phyloP scores from a whole-genome alignment of 805 yeast genomes.

The Isabelozyma rhagii region DNA sequence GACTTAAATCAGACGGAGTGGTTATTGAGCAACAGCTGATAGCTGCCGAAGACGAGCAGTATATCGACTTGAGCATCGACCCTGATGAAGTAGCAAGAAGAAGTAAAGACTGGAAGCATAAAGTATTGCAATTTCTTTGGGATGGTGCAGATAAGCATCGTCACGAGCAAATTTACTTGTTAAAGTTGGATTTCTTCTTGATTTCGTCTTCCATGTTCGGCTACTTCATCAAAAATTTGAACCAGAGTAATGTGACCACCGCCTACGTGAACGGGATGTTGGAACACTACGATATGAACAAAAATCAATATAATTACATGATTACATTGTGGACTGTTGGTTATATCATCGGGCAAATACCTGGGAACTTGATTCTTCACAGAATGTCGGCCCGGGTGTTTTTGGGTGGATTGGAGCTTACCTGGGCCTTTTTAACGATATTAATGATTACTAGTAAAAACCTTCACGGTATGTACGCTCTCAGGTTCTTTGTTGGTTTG shows the following conservation, averaged over 20 bases:
- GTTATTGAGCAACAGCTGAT: not conserved
- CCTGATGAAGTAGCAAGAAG: constrained; percentile 18
- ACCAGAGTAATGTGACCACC: constrained; percentile 33
- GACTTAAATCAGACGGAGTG: not conserved
- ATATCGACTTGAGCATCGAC: constrained; percentile 17
- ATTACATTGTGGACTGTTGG: constrained; percentile 42
- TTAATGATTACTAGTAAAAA: constrained; percentile 26
- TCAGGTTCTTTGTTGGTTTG: constrained; percentile 20
- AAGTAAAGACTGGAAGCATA: constrained; percentile 2
- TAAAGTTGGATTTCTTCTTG: constrained; percentile 55
- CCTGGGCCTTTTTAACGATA: constrained; percentile 44
- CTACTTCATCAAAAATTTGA: constrained; percentile 37
- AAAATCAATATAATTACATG: constrained; percentile 38
- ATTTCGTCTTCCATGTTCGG: constrained; percentile 49
- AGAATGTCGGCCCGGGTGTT: constrained; percentile 42
- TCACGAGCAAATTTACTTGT: constrained; percentile 37
- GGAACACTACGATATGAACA: constrained; percentile 31
- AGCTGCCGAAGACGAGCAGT: constrained; percentile 8
- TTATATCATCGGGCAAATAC: constrained; percentile 44
- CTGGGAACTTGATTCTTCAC: constrained; percentile 40
- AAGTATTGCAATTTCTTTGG: constrained; percentile 12
- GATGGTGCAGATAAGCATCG: constrained; percentile 34
- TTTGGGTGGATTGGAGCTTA: constrained; percentile 40
- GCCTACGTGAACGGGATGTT: constrained; percentile 42
- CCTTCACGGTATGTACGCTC: constrained; percentile 22